phyloP scores from a whole-genome alignment of 139 green algal species.

The Coccomyxa sp. region DNA sequence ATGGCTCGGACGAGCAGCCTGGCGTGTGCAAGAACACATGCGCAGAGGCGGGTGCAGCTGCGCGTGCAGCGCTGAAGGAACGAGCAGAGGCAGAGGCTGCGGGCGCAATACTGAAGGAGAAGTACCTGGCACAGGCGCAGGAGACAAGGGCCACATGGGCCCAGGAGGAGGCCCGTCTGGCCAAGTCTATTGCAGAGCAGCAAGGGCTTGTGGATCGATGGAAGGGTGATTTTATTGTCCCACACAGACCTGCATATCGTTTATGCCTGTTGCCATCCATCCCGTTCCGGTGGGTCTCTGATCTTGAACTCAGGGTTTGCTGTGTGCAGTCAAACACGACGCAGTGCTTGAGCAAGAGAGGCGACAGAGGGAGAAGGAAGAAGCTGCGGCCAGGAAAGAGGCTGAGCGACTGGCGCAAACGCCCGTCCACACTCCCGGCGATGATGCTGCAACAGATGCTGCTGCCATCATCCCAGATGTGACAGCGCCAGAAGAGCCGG shows the following conservation, averaged over 20 bases:
- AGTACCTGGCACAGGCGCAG: conserved; percentile 26
- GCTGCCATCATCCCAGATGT: not conserved
- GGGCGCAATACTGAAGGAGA: conserved; percentile 24
- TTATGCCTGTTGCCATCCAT: not conserved
- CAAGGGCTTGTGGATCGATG: not conserved
- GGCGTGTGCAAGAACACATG: conserved; percentile 79
- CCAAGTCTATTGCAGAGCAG: conserved; percentile 8
- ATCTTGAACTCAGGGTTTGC: not conserved
- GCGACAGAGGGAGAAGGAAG: conserved; percentile 21
- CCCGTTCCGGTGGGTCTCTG: not conserved
- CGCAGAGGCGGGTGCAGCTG: conserved; percentile 47
- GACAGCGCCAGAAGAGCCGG: conserved; percentile 3
- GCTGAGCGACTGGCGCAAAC: not conserved
- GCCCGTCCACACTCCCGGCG: too few relatives aligned
- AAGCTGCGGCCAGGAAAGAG: conserved; percentile 11
- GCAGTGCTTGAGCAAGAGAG: conserved; percentile 12
- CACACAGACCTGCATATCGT: not conserved
- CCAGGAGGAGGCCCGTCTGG: conserved; percentile 8
- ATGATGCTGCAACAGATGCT: too few relatives aligned
- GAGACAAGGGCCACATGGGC: conserved; percentile 6
- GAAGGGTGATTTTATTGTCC: conserved; percentile 1
- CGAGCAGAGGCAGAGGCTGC: conserved; percentile 9
- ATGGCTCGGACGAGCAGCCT: conserved; percentile 76
- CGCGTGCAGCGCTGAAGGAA: conserved; percentile 37
- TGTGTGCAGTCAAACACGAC: conserved; percentile 9